phyloP scores from a whole-genome alignment of 192 early-diverging fungal genomes.

The Entomortierella chlamydospora region DNA sequence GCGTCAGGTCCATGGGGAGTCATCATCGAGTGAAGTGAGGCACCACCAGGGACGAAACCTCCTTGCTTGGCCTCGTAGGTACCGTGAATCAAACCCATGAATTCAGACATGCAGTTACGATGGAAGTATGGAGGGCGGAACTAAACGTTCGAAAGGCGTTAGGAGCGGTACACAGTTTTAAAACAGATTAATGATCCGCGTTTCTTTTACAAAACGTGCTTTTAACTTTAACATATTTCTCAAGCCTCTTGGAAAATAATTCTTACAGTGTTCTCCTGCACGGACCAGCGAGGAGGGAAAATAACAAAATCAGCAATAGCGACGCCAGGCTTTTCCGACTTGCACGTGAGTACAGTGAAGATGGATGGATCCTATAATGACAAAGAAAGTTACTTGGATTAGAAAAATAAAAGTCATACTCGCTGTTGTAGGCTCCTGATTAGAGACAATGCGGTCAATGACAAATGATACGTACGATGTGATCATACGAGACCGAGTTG shows the following conservation, averaged over 20 bases:
- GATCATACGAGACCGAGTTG: conserved; percentile 92
- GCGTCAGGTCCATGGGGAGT: conserved; percentile 94
- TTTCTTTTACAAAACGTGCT: too few relatives aligned
- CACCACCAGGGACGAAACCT: conserved; percentile 94
- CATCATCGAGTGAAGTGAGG: conserved; percentile 86
- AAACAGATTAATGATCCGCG: too few relatives aligned
- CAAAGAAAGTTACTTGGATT: too few relatives aligned
- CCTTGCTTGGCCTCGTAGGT: conserved; percentile 94
- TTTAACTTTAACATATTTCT: too few relatives aligned
- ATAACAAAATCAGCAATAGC: conserved; percentile 96
- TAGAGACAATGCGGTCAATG: too few relatives aligned
- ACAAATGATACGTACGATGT: conserved; percentile 67
- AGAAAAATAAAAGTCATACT: too few relatives aligned
- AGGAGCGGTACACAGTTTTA: too few relatives aligned
- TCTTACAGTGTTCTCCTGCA: conserved; percentile 88
- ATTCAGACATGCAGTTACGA: conserved; percentile 98
- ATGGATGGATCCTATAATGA: conserved; percentile 92
- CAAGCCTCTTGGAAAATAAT: too few relatives aligned
- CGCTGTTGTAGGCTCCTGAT: too few relatives aligned
- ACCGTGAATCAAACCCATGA: conserved; percentile 96
- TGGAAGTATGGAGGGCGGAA: conserved; percentile 97
- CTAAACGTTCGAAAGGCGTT: conserved; percentile 16
- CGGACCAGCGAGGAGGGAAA: conserved; percentile 95
- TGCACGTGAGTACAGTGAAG: conserved; percentile 94
- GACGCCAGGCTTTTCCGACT: conserved; percentile 85